These are phyloP conservation scores for Chloranthus sessilifolius DNA, from an alignment of 164 flowering plant species.

Conservation along the genomic window DNA sequence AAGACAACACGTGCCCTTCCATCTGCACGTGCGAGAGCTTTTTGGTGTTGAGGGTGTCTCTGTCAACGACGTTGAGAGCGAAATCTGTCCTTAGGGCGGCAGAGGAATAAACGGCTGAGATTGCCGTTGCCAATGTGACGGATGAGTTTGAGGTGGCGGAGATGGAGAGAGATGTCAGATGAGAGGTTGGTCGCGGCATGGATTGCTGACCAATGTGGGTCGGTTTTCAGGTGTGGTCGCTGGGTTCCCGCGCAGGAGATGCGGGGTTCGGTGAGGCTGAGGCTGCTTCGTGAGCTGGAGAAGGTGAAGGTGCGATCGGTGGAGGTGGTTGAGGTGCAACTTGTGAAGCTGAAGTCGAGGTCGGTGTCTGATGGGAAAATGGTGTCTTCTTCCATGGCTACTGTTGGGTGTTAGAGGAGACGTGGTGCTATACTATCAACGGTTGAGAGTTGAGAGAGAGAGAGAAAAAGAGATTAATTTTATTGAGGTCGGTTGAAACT, in stretches of 20 bases:
- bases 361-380: slow-evolving; percentile 45
- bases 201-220: slow-evolving; percentile 74
- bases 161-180: slow-evolving; percentile 49
- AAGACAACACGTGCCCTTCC: slow-evolving; percentile 55
- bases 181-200: slow-evolving; percentile 54
- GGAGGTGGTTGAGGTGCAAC: slow-evolving; percentile 31
- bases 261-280: slow-evolving; percentile 65
- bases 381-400: slow-evolving; percentile 37
- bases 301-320: slow-evolving; percentile 37
- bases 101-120: slow-evolving; percentile 71
- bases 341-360: slow-evolving; percentile 62
- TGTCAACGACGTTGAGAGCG: slow-evolving; percentile 82
- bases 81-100: slow-evolving; percentile 64
- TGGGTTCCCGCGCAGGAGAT: slow-evolving; percentile 18
- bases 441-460: too few relatives aligned
- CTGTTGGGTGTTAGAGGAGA: too few relatives aligned
- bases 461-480: too few relatives aligned
- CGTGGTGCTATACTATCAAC: too few relatives aligned
- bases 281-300: slow-evolving; percentile 62
- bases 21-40: slow-evolving; percentile 53
- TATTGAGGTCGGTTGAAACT: too few relatives aligned
- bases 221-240: slow-evolving; percentile 48
- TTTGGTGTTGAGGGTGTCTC: slow-evolving; percentile 34
- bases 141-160: slow-evolving; percentile 66
- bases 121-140: slow-evolving; percentile 76